A percentile compares a stretch with the other conserved stretches of the same genome.
These are phyloP conservation scores for Suillus decipiens DNA, from an alignment of 768 basidiomycete genomes.

Conservation along the genomic window DNA sequence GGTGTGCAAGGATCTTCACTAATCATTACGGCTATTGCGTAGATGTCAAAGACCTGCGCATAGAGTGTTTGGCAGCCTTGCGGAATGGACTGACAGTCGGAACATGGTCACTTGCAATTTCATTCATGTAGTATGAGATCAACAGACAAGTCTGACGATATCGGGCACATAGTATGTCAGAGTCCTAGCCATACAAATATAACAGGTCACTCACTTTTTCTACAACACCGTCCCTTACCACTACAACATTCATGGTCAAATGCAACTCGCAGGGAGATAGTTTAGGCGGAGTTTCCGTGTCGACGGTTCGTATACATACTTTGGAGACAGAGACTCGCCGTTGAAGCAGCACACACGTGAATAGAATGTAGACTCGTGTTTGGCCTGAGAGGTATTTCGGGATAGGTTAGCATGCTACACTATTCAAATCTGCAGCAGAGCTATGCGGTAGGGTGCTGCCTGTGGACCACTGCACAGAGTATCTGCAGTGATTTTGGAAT, in stretches of 20 bases:
- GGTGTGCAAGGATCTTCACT: conserved; percentile 99
- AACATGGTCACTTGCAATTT: conserved; percentile 98
- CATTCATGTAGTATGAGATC: conserved; percentile 97
- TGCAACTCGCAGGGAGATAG: too few relatives aligned
- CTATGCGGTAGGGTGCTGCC: too few relatives aligned
- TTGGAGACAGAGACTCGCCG: too few relatives aligned
- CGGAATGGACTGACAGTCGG: conserved; percentile 73
- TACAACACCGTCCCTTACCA: conserved; percentile 97
- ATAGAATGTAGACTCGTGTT: too few relatives aligned
- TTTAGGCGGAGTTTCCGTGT: too few relatives aligned
- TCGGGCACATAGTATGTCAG: neutral
- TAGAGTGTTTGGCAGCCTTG: conserved; percentile 10
- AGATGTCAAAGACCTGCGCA: conserved; percentile 88
- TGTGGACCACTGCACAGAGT: too few relatives aligned
- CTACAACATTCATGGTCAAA: conserved; percentile 98
- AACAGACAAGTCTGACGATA: conserved; percentile 96
- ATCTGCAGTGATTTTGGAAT: too few relatives aligned
- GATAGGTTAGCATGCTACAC: too few relatives aligned
- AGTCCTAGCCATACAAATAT: neutral
- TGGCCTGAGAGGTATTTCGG: too few relatives aligned
- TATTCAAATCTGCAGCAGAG: too few relatives aligned
- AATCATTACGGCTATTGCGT: conserved; percentile 99
- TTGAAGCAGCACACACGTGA: too few relatives aligned
- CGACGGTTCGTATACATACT: too few relatives aligned
- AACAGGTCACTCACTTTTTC: conserved; percentile 74